Evolutionary conservation across 179 eudicot genomes (phyloP).

Genomic region (Beta corolliflora): DNA sequence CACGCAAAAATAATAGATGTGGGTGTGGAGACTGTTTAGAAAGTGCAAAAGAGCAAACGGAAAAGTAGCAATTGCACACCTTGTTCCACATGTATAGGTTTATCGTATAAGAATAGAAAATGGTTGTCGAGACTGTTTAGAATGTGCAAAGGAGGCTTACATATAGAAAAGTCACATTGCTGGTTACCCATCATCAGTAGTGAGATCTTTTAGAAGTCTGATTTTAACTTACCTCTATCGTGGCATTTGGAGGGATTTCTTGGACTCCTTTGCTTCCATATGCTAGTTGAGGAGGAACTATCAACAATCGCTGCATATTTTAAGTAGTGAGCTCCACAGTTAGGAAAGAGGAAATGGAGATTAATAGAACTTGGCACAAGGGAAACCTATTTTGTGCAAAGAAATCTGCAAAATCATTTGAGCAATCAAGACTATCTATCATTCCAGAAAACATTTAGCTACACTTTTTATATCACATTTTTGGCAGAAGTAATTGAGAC

Average conservation of each 20-base stretch:
- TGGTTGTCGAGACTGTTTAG: too few species aligned
- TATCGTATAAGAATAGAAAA: too few species aligned
- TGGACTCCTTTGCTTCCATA: constrained; percentile 98
- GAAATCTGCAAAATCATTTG: background rate
- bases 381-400: background rate
- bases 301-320: constrained; percentile 63
- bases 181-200: background rate
- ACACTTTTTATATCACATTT: background rate
- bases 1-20: background rate
- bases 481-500: background rate
- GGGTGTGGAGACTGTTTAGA: too few species aligned
- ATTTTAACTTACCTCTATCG: constrained; percentile 67
- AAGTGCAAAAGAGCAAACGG: background rate
- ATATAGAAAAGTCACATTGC: background rate
- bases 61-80: background rate
- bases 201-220: background rate
- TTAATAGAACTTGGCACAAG: background rate
- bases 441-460: background rate
- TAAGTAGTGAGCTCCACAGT: background rate
- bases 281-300: constrained; percentile 93
- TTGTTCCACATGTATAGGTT: too few species aligned
- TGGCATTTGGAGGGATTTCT: constrained; percentile 98
- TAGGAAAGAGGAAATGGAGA: background rate
- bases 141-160: background rate
- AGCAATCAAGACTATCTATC: background rate